A percentile compares a stretch with the other conserved stretches of the same genome.
These are phyloP conservation scores for Teratosphaeria gauchensis DNA, from an alignment of 2,329 filamentous ascomycete genomes.

Conservation along the genomic window DNA sequence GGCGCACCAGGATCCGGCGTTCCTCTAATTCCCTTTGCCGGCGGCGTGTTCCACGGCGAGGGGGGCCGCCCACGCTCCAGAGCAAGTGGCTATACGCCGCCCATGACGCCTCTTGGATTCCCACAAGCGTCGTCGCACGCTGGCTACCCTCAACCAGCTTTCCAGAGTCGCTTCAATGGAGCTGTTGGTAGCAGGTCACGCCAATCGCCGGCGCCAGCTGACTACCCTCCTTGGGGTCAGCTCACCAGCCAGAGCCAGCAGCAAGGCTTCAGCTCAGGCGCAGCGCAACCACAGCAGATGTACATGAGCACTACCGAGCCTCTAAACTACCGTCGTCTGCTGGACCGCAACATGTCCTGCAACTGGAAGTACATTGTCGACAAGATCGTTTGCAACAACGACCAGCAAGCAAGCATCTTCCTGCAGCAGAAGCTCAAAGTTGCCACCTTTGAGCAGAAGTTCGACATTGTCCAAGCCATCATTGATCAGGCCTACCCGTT, in stretches of 20 bases:
- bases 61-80: slow-evolving; percentile 4
- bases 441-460: slow-evolving; percentile 89
- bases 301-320: slow-evolving; percentile 84
- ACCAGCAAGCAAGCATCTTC: slow-evolving; percentile 98
- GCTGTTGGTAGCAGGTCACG: slow-evolving; percentile 27
- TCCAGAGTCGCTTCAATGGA: slow-evolving; percentile 9
- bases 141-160: slow-evolving; percentile 5
- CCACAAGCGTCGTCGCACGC: slow-evolving; percentile 11
- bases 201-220: slow-evolving; percentile 37
- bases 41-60: neutral
- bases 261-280: neutral
- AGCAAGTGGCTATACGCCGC: slow-evolving; percentile 17
- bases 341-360: slow-evolving; percentile 92
- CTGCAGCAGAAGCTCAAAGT: slow-evolving; percentile 98
- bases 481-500: slow-evolving; percentile 87
- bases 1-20: slow-evolving; percentile 6
- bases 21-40: neutral
- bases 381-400: slow-evolving; percentile 98
- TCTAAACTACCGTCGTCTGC: slow-evolving; percentile 86
- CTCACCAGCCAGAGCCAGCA: slow-evolving; percentile 5
- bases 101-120: slow-evolving; percentile 19
- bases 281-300: slow-evolving; percentile 21
- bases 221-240: slow-evolving; percentile 30
- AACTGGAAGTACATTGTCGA: slow-evolving; percentile 99
- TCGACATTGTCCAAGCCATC: slow-evolving; percentile 93